Base-by-base conservation (phyloP, 164 flowering plant species). In the Buxus sempervirens region DNA sequence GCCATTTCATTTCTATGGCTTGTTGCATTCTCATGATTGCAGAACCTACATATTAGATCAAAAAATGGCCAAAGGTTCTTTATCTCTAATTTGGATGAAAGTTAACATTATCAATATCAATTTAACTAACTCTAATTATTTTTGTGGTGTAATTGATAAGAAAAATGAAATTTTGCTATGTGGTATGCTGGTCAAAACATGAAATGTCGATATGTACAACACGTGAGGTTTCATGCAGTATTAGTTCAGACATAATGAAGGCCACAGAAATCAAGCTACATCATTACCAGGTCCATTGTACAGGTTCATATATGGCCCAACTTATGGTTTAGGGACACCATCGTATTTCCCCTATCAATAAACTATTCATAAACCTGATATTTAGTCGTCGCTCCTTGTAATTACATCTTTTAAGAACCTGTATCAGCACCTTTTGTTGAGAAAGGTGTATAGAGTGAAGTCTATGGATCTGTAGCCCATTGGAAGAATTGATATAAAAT, bases 1-100 rank as follows among this genome's bases (percentile, higher is more conserved):
- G 87, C 93, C 90, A 90, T 86, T 77, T 93, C 97, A 79, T 90
- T 86, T 76, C 85, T 84, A 64, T 64, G 75, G 65, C 65, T 32
- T 42, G 62, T 74, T 21, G 83, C 69, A 67, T 77, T 82, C 72
- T 80, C 83, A 38, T 69, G 73, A 28, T 79, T 78, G 77, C 80
- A 78, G 72, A 86, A 90, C 82, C 97, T 90, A 64, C 51, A 78
- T 23, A 21, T 66, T 32, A 54, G 24, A 60, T 63, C 12, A 16
- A 19, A 67, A 63, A 19, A 20, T 60, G 27, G 22, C 23, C 38
- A 32, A 7, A 32, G 7, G 5, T 32, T 3, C 38, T 7, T 32
- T 32, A 32, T 3, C 5, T 32, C 38, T 32, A 32, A 32, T 32
- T 32, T 32, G 38, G 38, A 32, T 32, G 38, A 7, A 32, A 32